Evolutionary conservation across 768 basidiomycete species (phyloP), one percentile per base, ranked within the genome.

Genomic region (Tulasnella sp.): DNA sequence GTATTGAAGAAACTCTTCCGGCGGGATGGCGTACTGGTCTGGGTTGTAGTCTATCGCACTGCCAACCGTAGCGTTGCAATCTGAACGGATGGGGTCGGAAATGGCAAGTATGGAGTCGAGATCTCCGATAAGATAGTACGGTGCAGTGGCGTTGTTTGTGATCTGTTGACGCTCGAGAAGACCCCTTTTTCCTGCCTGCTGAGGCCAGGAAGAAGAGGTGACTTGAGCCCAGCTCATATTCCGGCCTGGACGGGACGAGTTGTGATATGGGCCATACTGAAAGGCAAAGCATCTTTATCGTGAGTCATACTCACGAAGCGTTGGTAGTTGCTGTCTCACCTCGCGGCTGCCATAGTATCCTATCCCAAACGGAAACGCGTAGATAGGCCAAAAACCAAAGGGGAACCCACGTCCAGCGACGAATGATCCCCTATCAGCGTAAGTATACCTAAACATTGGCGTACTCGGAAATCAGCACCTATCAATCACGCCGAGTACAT

Each of bases 331-430:
- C 34, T n/a, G 17, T 38, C 77, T 70, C 37, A 77, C 77, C 72
- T 74, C 77, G 31, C 68, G 37, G 39, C 52, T 73, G 19, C 77
- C 77, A 31, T 74, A 77, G 52, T 77, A 77, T 29, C n/a, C 52
- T 25, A 31, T 36, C 3, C n/a, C n/a, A n/a, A n/a, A n/a, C n/a
- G 72, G 71, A 22, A 68, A 36, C 25, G 40, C 40, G 40, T 67
- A 73, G 25, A 77, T 19, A 7, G 77, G 77, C 77, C 77, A 77
- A 49, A 77, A 77, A 25, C 77, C 77, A 25, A 67, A 77, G 14
- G 77, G 72, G 37, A 77, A 77, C 19, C 49, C 49, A 15, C 77
- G 49, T 19, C 67, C 54, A 4, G 42, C n/a, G n/a, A 77, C 52
- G 42, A 37, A 77, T 36, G 58, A 73, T 68, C 77, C 77, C 29